A percentile compares a stretch with the other conserved stretches of the same genome.
Evolutionary conservation across 768 basidiomycete species (phyloP).

Genomic region (Tremella fuciformis): DNA sequence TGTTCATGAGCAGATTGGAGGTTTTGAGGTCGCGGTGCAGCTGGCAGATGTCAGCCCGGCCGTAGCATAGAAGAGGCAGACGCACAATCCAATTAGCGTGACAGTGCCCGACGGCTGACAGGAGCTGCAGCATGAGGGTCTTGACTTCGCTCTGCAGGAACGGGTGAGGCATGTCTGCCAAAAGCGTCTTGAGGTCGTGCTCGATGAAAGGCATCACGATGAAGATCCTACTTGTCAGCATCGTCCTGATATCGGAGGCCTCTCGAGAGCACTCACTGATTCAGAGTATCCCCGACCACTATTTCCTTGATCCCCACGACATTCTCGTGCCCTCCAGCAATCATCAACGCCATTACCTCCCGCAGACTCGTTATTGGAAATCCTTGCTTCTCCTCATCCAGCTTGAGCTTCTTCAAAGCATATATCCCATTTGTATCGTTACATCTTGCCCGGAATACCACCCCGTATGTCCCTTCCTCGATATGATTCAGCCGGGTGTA

Average conservation of each 20-base stretch:
- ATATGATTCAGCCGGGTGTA: constrained; percentile 96
- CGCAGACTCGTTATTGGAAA: constrained; percentile 96
- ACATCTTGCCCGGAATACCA: constrained; percentile 94
- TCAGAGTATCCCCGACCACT: constrained; percentile 95
- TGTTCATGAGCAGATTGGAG: constrained; percentile 97
- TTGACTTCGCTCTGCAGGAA: constrained; percentile 98
- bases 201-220: constrained; percentile 99
- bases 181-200: constrained; percentile 94
- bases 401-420: constrained; percentile 93
- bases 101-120: constrained; percentile 89
- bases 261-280: constrained; percentile 73
- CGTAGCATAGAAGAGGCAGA: constrained; percentile 1
- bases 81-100: constrained; percentile 86
- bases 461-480: constrained; percentile 96
- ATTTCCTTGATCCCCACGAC: constrained; percentile 96
- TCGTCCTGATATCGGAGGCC: not conserved
- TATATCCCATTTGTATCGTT: constrained; percentile 94
- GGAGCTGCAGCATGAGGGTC: constrained; percentile 86
- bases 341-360: constrained; percentile 95
- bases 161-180: constrained; percentile 90
- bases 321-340: constrained; percentile 80
- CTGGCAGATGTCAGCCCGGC: constrained; percentile 20
- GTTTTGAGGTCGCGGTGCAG: constrained; percentile 96
- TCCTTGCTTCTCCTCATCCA: constrained; percentile 97
- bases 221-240: constrained; percentile 67